Base-by-base conservation (phyloP, 306 rosid species). In the Cucumis melo region DNA sequence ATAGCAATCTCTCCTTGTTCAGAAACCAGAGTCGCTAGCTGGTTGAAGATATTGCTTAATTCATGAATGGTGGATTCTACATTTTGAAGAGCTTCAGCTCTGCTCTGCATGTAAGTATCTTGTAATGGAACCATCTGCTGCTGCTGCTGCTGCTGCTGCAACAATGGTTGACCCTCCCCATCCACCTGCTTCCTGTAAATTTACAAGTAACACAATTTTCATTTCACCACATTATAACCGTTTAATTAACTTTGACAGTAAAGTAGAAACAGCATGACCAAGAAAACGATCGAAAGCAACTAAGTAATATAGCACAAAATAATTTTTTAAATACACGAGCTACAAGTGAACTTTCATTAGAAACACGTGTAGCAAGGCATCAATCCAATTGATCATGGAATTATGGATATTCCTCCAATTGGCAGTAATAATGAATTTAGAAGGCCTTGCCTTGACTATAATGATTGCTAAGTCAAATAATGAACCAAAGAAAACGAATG, bases 31-130 rank as follows among this genome's bases (percentile, higher is more conserved):
- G 98, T 95, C 41, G 98, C 98, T 51, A 90, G 86, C 80, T 95
- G 97, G 89, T 90, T 95, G 81, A 95, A 92, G 81, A 95, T 95
- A 87, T 73, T 92, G 90, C 99, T 79, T 75, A 95, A 90, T 82
- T 95, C 98, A 81, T 95, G 98, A 81, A 95, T 92, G 60, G 98
- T 95, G 79, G 98, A 95, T 86, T 95, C 98, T 36, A 90, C 97
- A 84, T 92, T 95, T 78, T 92, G 99, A 84, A 95, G 90, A 79
- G 99, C 97, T 86, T 92, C 98, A 85, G 98, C 96, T 81, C 98
- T 85, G 89, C 97, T 95, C 84, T 95, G 99, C 97, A 92, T 92
- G 91, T 87, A 92, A 79, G 86, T 87, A 73, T 92, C 99, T 86
- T 92, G 99, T 87, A 92, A 83, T 1, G 98, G 97, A 81, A 87